These are phyloP conservation scores for Xylariales sp. DNA, from an alignment of 2,329 filamentous ascomycete genomes.

Conservation along the genomic window DNA sequence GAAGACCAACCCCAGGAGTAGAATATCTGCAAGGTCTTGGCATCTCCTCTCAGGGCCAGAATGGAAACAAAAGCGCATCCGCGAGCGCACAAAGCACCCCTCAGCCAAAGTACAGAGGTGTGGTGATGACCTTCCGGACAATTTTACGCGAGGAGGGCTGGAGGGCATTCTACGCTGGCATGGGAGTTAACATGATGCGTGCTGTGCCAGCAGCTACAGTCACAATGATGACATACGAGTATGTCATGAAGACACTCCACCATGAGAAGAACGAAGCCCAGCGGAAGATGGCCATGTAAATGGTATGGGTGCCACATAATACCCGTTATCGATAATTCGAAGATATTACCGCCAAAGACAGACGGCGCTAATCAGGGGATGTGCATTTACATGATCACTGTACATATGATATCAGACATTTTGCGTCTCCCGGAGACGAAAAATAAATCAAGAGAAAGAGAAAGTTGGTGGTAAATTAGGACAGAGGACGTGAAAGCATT, in stretches of 20 bases:
- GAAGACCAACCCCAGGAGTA: slow-evolving; percentile 59
- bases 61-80: slow-evolving; percentile 40
- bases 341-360: neutral
- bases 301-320: neutral
- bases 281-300: slow-evolving; percentile 17
- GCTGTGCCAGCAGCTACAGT: slow-evolving; percentile 94
- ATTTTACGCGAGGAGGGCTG: slow-evolving; percentile 91
- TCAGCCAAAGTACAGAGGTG: slow-evolving; percentile 65
- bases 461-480: neutral
- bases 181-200: slow-evolving; percentile 96
- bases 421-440: neutral
- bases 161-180: slow-evolving; percentile 93
- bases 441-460: neutral
- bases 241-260: slow-evolving; percentile 53
- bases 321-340: neutral
- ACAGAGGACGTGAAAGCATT: neutral
- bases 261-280: slow-evolving; percentile 34
- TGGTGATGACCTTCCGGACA: slow-evolving; percentile 75
- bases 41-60: slow-evolving; percentile 34
- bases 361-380: neutral
- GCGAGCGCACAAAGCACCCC: slow-evolving; percentile 15
- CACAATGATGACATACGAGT: slow-evolving; percentile 97
- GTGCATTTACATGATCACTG: neutral
- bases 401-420: neutral
- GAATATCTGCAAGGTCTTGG: slow-evolving; percentile 48